Evolutionary conservation across 768 basidiomycete genomes (phyloP).

Genomic region (Boletellus emodensis): DNA sequence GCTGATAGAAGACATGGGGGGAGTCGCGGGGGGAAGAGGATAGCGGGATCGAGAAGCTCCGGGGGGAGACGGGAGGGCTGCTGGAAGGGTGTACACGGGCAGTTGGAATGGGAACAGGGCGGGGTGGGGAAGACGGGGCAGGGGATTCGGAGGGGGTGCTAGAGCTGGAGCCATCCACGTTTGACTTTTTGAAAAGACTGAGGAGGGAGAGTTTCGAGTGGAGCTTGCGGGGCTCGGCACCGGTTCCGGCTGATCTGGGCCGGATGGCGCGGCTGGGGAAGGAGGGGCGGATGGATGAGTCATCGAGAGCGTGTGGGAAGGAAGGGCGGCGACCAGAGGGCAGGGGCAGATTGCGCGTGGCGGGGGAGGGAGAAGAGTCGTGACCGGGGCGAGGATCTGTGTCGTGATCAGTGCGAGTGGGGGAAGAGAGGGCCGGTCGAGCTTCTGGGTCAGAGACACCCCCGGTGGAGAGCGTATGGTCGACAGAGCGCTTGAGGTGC

Average conservation of each 20-base stretch:
- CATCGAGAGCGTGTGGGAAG: constrained; percentile 50
- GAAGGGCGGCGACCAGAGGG: constrained; percentile 59
- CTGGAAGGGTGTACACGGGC: constrained; percentile 15
- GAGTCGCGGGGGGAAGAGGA: constrained; percentile 32
- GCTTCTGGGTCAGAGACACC: constrained; percentile 30
- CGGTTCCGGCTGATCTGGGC: constrained; percentile 72
- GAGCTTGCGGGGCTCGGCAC: constrained; percentile 53
- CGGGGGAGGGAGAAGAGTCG: not conserved
- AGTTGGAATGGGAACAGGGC: constrained; percentile 21
- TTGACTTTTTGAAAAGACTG: constrained; percentile 65
- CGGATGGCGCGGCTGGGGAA: constrained; percentile 40
- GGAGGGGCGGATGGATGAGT: constrained; percentile 31
- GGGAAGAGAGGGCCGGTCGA: constrained; percentile 13
- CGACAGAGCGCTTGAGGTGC: constrained; percentile 75
- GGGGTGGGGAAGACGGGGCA: constrained; percentile 25
- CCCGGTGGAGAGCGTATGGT: constrained; percentile 53
- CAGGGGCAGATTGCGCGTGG: constrained; percentile 15
- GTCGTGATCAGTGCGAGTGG: constrained; percentile 15
- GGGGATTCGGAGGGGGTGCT: constrained; percentile 34
- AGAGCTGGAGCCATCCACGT: constrained; percentile 34
- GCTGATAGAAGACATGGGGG: constrained; percentile 15
- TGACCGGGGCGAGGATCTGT: constrained; percentile 3
- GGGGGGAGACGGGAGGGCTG: constrained; percentile 29
- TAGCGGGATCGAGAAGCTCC: constrained; percentile 16
- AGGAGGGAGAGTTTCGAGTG: constrained; percentile 72